Evolutionary conservation across 2,329 filamentous ascomycete species (phyloP), one percentile per base, ranked within the genome.

Genomic region (Ophiosphaerella korrae): DNA sequence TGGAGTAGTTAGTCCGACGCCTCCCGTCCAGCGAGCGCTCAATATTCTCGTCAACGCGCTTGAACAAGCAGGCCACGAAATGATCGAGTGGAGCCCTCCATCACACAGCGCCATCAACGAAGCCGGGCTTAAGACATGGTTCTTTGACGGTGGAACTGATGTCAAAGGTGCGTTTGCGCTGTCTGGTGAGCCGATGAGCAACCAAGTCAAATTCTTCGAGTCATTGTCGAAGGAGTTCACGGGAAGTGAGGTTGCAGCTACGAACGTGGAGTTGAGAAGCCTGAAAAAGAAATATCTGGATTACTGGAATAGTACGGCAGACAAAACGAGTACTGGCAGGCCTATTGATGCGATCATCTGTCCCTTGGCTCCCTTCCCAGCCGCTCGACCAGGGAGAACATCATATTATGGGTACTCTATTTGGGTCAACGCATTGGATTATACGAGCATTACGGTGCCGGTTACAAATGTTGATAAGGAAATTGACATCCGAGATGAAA

Each of bases 351-450:
- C 68, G 3, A 39, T 77, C 0, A 72, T 77, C 5, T 42, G 48
- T 14, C 74, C 74, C 3, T 40, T 73, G 2, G 73, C 73, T 1
- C 74, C 74, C 7, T 74, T 68, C 46, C 69, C 74, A 0, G 73
- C 72, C 3, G 65, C 67, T 1, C 57, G 69, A 33, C 53, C 53
- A 11, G 60, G 59, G 7, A 64, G 41, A 56, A 74, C 68, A 42
- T 55, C 40, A 7, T 73, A 75, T 42, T 72, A 71, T 47, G 72
- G 66, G 8, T 72, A 73, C 43, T 54, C 62, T 8, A 63, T 55
- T 7, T 70, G 58, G 51, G 64, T 71, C 0, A 72, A 73, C 46
- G 45, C 58, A 12, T 37, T 72, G 8, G 69, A 73, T 46, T 71
- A 70, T 41, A 69, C 67, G 12, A 60, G 66, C 42, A 70, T 74